These are phyloP conservation scores for Cladosporium colombiae DNA, from an alignment of 2,329 filamentous ascomycete genomes.

Conservation along the genomic window DNA sequence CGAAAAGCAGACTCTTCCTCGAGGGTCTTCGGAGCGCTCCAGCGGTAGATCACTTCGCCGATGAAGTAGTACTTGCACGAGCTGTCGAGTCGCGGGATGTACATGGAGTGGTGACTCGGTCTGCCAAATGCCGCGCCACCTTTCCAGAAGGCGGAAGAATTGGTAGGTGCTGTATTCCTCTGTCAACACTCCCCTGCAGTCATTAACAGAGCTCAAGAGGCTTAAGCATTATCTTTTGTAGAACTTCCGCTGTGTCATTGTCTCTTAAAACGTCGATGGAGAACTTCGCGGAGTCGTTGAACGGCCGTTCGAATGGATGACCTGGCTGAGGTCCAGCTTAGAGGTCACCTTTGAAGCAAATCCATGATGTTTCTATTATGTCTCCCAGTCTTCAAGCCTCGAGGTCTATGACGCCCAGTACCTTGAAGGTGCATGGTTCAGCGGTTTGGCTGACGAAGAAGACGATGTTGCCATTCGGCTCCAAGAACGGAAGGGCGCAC, in stretches of 20 bases:
- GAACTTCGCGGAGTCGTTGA: neutral
- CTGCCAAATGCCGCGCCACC: neutral
- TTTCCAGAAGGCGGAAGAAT: slow-evolving; percentile 2
- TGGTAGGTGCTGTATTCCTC: too few species aligned
- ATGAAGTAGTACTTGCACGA: slow-evolving; percentile 4
- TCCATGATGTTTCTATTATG: slow-evolving; percentile 5
- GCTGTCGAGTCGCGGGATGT: neutral
- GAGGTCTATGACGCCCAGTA: slow-evolving; percentile 7
- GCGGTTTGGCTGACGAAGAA: slow-evolving; percentile 4
- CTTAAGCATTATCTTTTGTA: too few species aligned
- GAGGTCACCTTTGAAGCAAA: slow-evolving; percentile 12
- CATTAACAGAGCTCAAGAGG: too few species aligned
- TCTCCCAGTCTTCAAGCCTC: neutral
- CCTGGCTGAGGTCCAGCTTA: neutral
- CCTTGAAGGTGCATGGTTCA: slow-evolving; percentile 1
- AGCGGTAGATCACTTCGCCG: neutral
- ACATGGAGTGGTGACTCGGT: neutral
- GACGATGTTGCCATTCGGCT: neutral
- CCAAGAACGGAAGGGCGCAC: slow-evolving; percentile 7
- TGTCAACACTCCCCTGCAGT: too few species aligned
- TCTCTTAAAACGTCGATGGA: neutral
- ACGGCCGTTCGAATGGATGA: slow-evolving; percentile 9
- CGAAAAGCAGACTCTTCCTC: too few species aligned
- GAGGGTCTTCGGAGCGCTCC: neutral
- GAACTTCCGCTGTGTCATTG: neutral